A percentile compares a stretch with the other conserved stretches of the same genome.
phyloP scores from a whole-genome alignment of 352 stramenopile species.

The Phytopythium vexans region DNA sequence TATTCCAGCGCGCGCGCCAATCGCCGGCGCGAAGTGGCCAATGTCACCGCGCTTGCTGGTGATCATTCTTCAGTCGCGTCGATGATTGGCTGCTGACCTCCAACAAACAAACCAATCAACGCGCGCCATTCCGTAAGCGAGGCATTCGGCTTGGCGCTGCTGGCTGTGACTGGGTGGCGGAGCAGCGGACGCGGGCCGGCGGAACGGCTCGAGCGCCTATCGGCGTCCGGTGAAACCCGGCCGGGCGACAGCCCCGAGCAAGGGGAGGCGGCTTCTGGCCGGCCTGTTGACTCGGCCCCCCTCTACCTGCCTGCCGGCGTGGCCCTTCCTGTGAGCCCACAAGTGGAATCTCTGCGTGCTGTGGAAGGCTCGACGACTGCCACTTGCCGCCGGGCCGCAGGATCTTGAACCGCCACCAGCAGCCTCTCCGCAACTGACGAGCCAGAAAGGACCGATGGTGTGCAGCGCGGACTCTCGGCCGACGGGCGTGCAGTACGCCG shows the following conservation, averaged over 20 bases:
- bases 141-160: neutral
- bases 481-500: conserved; percentile 43
- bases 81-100: conserved; percentile 5
- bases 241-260: neutral
- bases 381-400: neutral
- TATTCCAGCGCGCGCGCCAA: conserved; percentile 1
- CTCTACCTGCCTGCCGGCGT: too few relatives aligned
- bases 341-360: conserved; percentile 21
- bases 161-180: neutral
- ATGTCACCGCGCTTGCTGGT: conserved; percentile 2
- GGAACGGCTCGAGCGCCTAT: conserved; percentile 14
- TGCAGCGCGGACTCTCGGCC: conserved; percentile 36
- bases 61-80: neutral
- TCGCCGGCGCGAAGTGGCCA: neutral
- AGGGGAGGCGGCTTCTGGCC: conserved; percentile 7
- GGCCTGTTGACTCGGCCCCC: neutral
- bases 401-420: neutral
- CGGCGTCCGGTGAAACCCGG: neutral
- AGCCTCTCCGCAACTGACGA: neutral
- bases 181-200: conserved; percentile 13
- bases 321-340: conserved; percentile 7
- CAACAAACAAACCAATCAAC: conserved; percentile 2
- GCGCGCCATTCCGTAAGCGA: neutral
- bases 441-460: conserved; percentile 18
- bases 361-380: too few relatives aligned